Evolutionary conservation across 192 early-diverging fungal genomes (phyloP).

Genomic region (Geranomyces variabilis): DNA sequence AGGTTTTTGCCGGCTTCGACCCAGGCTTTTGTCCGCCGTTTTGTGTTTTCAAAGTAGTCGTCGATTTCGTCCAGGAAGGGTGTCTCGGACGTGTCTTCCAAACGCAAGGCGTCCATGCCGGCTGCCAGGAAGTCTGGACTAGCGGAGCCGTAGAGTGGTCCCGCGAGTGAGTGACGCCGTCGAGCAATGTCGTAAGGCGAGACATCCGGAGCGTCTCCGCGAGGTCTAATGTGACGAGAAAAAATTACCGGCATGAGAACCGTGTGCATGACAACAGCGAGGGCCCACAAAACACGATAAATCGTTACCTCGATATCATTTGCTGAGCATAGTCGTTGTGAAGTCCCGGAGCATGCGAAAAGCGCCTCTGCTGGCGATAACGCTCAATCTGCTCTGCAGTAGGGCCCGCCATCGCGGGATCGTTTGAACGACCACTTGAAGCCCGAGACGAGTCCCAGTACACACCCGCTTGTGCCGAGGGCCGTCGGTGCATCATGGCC

Average conservation of each 20-base stretch:
- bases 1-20: constrained; percentile 64
- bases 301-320: constrained; percentile 23
- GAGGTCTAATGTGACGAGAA: neutral
- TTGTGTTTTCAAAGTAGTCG: constrained; percentile 73
- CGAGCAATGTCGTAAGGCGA: constrained; percentile 35
- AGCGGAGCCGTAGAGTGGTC: constrained; percentile 43
- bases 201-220: neutral
- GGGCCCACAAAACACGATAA: too few relatives aligned
- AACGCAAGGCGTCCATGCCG: constrained; percentile 41
- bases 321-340: constrained; percentile 45
- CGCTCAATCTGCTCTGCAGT: constrained; percentile 54
- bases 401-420: constrained; percentile 11
- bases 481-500: constrained; percentile 56
- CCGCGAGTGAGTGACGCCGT: constrained; percentile 57
- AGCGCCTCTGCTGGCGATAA: constrained; percentile 56
- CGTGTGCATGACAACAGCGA: too few relatives aligned
- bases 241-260: neutral
- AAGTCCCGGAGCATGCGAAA: constrained; percentile 59
- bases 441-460: constrained; percentile 47
- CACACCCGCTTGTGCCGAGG: constrained; percentile 54
- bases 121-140: constrained; percentile 38
- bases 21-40: constrained; percentile 58
- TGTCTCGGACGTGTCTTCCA: constrained; percentile 38
- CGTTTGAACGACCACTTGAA: neutral
- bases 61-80: constrained; percentile 56